phyloP scores from a whole-genome alignment of 129 eudicot species.

The Chrysanthemum lavandulifolium region DNA sequence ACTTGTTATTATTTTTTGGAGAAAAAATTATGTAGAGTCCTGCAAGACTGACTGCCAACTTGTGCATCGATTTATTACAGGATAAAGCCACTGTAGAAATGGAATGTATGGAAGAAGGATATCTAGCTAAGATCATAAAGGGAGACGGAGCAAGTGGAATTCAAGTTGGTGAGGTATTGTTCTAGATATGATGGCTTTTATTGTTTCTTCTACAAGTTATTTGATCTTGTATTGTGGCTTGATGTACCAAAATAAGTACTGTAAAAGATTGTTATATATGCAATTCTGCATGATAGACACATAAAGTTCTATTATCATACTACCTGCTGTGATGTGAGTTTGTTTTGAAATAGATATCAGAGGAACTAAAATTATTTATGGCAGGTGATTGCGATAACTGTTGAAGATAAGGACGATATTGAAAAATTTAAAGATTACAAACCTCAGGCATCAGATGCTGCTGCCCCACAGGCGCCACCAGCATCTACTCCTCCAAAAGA shows the following conservation, averaged over 20 bases:
- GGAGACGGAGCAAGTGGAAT: conserved; percentile 95
- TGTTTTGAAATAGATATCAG: conserved; percentile 1
- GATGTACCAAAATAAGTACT: conserved; percentile 4
- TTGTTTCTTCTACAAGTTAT: conserved; percentile 7
- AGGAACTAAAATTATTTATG: conserved; percentile 23
- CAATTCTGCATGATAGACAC: background rate
- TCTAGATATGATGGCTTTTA: background rate
- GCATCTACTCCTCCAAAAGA: conserved; percentile 60
- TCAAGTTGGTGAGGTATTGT: conserved; percentile 92
- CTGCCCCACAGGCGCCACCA: conserved; percentile 55
- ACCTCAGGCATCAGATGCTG: conserved; percentile 66
- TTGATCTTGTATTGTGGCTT: background rate
- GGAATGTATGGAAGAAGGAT: conserved; percentile 99
- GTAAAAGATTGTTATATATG: background rate
- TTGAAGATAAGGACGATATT: conserved; percentile 85
- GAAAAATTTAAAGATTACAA: conserved; percentile 79
- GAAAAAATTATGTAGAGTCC: background rate
- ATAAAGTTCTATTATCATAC: background rate
- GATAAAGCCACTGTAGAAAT: conserved; percentile 98
- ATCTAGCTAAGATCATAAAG: conserved; percentile 79
- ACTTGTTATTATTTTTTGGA: no score
- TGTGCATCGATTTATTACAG: conserved; percentile 35
- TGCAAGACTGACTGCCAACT: conserved; percentile 7
- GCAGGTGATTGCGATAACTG: conserved; percentile 89
- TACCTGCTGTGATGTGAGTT: background rate